phyloP scores from a whole-genome alignment of 345 rosid genomes.

The Lumnitzera littorea region DNA sequence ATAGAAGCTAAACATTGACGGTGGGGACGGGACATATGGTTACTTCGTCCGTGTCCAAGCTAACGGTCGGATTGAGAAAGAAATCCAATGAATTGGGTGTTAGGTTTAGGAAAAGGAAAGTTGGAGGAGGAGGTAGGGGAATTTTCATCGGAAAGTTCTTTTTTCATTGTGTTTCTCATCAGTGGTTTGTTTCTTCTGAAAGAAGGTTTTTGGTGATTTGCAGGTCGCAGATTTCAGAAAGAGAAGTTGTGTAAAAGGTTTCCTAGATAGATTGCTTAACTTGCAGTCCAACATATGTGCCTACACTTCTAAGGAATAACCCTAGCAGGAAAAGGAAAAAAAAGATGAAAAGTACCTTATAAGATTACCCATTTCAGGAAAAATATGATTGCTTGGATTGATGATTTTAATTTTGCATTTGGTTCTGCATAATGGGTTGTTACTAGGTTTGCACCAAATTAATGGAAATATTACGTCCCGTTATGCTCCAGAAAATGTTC shows the following conservation, averaged over 20 bases:
- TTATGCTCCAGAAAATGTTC: no score
- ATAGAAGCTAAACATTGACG: background rate
- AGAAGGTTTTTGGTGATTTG: conserved; percentile 25
- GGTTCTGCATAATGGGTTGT: no score
- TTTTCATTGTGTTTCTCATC: background rate
- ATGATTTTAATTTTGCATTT: no score
- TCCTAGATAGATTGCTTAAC: conserved; percentile 36
- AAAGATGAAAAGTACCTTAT: no score
- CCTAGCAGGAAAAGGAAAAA: no score
- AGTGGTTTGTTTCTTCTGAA: conserved; percentile 26
- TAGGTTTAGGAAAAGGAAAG: conserved; percentile 38
- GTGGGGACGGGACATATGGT: conserved; percentile 23
- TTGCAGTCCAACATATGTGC: conserved; percentile 39
- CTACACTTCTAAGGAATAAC: no score
- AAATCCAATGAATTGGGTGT: conserved; percentile 31
- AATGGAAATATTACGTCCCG: no score
- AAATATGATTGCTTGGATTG: no score
- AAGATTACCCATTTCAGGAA: no score
- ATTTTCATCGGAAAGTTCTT: conserved; percentile 15
- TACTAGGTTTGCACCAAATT: no score
- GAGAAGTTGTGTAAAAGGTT: conserved; percentile 8
- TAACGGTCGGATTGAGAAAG: conserved; percentile 36
- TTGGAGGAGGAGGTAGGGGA: conserved; percentile 21
- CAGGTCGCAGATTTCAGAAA: conserved; percentile 8
- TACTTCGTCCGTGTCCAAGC: conserved; percentile 34